phyloP scores from a whole-genome alignment of 108 stramenopile genomes.

The Fragilariopsis cylindrus region DNA sequence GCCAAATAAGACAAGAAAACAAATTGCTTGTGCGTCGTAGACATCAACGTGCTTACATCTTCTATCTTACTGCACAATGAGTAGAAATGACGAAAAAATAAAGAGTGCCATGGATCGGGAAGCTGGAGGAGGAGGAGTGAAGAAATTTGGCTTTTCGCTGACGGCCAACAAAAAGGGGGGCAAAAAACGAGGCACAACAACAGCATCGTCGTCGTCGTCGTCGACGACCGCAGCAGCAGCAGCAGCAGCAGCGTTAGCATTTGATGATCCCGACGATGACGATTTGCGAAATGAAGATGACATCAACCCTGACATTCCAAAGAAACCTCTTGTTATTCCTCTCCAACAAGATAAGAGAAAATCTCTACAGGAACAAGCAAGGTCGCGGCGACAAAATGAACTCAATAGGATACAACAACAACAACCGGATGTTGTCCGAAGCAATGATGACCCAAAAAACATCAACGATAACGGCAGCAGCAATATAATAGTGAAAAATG shows the following conservation, averaged over 20 bases:
- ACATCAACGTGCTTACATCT: too few relatives aligned
- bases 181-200: background rate
- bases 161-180: background rate
- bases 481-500: background rate
- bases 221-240: background rate
- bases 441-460: background rate
- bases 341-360: slow-evolving; percentile 26
- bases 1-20: too few relatives aligned
- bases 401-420: background rate
- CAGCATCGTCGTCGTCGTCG: slow-evolving; percentile 4
- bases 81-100: background rate
- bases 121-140: background rate
- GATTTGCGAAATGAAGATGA: slow-evolving; percentile 2
- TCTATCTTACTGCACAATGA: too few relatives aligned
- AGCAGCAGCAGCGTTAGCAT: slow-evolving; percentile 14
- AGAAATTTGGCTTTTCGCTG: slow-evolving; percentile 9
- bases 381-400: slow-evolving; percentile 17
- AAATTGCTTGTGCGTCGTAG: too few relatives aligned
- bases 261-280: slow-evolving; percentile 4
- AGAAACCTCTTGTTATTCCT: slow-evolving; percentile 42
- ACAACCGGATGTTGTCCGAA: slow-evolving; percentile 3
- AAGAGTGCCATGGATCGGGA: background rate
- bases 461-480: background rate
- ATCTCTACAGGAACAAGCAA: slow-evolving; percentile 36
- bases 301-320: slow-evolving; percentile 16